Conservation (phyloP, 306 rosid genomes). For the Datisca glomerata region DNA sequence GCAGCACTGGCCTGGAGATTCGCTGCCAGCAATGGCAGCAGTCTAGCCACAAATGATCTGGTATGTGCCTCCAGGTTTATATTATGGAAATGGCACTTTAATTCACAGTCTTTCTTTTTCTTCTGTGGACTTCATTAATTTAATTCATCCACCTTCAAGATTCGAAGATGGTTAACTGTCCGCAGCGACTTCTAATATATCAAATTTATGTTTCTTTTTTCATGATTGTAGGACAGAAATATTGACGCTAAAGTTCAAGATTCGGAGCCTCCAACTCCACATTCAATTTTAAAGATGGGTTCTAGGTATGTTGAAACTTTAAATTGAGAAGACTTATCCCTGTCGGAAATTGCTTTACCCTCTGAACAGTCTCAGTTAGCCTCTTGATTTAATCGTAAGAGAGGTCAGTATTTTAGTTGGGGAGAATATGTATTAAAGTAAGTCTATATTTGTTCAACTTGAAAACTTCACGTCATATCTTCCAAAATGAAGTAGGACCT, state of each 20-base stretch:
- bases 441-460: no score
- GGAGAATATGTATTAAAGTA: no score
- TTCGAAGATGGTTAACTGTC: no score
- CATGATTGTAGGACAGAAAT: conserved; percentile 65
- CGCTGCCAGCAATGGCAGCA: conserved; percentile 77
- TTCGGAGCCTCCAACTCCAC: conserved; percentile 94
- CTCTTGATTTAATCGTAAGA: no score
- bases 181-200: no score
- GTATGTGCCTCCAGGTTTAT: conserved; percentile 23
- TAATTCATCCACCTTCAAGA: no score
- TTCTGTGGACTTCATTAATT: no score
- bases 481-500: no score
- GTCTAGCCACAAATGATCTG: conserved; percentile 61
- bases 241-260: conserved; percentile 59
- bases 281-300: conserved; percentile 69
- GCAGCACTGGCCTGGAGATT: conserved; percentile 66
- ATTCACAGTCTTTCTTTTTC: no score
- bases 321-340: not conserved
- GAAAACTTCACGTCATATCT: no score
- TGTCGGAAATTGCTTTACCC: not conserved
- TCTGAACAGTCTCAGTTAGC: not conserved
- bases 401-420: no score
- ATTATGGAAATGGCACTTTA: no score
- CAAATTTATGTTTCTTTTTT: not conserved
- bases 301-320: conserved; percentile 48